Evolutionary conservation across 257 asterid species (phyloP).

Genomic region (Solanum boliviense): DNA sequence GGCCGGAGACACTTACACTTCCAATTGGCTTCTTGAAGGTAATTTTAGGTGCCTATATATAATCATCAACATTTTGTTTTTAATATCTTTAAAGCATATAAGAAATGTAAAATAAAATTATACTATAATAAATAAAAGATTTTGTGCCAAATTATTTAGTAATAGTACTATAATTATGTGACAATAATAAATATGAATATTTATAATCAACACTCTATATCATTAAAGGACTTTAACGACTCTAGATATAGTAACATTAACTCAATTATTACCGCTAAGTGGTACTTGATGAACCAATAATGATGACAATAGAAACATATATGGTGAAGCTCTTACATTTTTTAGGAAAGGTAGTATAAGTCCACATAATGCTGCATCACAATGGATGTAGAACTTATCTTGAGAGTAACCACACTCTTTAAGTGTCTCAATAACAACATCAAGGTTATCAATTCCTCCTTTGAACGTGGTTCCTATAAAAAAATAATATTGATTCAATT

Average conservation of each 20-base stretch:
- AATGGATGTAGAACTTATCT: slow-evolving; percentile 77
- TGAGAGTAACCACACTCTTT: slow-evolving; percentile 68
- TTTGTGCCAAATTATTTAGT: too few species aligned
- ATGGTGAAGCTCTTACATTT: slow-evolving; percentile 26
- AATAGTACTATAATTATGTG: too few species aligned
- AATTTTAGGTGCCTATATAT: slow-evolving; percentile 77
- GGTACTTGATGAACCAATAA: too few species aligned
- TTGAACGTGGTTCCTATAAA: slow-evolving; percentile 77
- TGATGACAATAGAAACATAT: too few species aligned
- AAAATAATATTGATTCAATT: not conserved
- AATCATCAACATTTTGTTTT: not conserved
- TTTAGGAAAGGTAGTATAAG: slow-evolving; percentile 94
- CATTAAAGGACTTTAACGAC: too few species aligned
- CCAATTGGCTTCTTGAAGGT: slow-evolving; percentile 79
- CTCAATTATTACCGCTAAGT: too few species aligned
- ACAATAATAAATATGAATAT: too few species aligned
- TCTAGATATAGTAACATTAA: too few species aligned
- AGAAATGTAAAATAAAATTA: too few species aligned
- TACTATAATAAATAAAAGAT: too few species aligned
- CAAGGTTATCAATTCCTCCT: slow-evolving; percentile 92
- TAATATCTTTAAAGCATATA: not conserved
- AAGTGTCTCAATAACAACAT: slow-evolving; percentile 73
- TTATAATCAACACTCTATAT: too few species aligned
- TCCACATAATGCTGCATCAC: slow-evolving; percentile 90
- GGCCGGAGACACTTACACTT: slow-evolving; percentile 87